Base-by-base conservation (phyloP, 192 early-diverging fungal genomes). In the Coemansia sp. region DNA sequence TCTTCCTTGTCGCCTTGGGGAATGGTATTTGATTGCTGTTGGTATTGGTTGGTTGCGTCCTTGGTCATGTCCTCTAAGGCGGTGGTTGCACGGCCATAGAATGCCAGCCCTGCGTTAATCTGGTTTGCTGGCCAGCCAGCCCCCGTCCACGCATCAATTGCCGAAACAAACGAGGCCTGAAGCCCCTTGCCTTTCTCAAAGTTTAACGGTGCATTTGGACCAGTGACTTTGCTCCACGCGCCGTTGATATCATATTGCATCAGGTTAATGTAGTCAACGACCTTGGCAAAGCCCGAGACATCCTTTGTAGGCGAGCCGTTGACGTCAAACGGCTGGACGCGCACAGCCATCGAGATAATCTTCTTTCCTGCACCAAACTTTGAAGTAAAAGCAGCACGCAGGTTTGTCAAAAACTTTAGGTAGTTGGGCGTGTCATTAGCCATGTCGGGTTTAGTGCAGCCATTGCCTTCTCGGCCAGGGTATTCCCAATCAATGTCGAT, bases 401-500 rank as follows among this genome's bases (percentile, higher is more conserved):
- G 71, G 21, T 88, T 83, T 60, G 79, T 44, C 23, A 93, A 64
- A 15, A 93, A 76, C 6, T n/a, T 63, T 14, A 87, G 72, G 66
- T 83, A 90, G 74, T 92, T 92, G 2, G 75, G 76, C 18, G 86
- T 77, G 63, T 93, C 92, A 48, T 88, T 86, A 3, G 59, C 69
- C 0, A 39, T 30, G 55, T 89, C 88, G 38, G 87, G 57, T 1
- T 34, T 67, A 52, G 75, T 81, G 53, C 78, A 81, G 2, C 20
- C 45, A 24, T 67, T 44, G 16, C 84, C 84, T 5, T n/a, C 46
- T 21, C 78, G 63, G 15, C 84, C 83, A 7, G 85, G 91, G 62
- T 88, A 91, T 60, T 91, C 91, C 89, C 84, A 91, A 68, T 91
- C 91, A 62, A 93, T 81, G 70, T 92, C 90, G 33, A 92, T 73